Conservation (phyloP, 306 rosid species). For the Prunus armeniaca region DNA sequence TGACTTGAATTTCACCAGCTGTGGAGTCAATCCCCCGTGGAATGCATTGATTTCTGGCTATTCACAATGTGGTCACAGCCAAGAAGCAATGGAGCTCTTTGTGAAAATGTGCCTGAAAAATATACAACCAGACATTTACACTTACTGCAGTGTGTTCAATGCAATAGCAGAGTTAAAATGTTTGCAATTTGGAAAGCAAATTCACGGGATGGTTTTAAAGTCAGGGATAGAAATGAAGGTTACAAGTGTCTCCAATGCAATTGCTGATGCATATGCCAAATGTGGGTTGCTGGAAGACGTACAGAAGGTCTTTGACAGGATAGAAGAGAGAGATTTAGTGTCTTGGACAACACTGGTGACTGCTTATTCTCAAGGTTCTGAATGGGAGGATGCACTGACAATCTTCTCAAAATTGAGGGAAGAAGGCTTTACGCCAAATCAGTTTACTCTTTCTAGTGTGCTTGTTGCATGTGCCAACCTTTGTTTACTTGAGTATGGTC, state of each 20-base stretch:
- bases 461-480: constrained; percentile 63
- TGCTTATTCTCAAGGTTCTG: constrained; percentile 60
- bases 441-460: constrained; percentile 61
- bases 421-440: constrained; percentile 55
- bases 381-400: constrained; percentile 57
- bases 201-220: constrained; percentile 56
- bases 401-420: constrained; percentile 59
- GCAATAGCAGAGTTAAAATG: constrained; percentile 55
- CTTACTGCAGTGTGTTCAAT: constrained; percentile 63
- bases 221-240: constrained; percentile 34
- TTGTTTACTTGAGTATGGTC: constrained; percentile 57
- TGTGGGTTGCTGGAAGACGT: constrained; percentile 53
- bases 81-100: constrained; percentile 56
- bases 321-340: constrained; percentile 68
- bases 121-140: constrained; percentile 47
- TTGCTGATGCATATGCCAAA: constrained; percentile 64
- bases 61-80: constrained; percentile 48
- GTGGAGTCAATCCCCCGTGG: constrained; percentile 59
- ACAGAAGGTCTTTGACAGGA: constrained; percentile 47
- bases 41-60: constrained; percentile 75
- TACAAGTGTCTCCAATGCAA: constrained; percentile 52
- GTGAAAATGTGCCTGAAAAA: constrained; percentile 48
- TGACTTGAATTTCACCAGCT: constrained; percentile 33
- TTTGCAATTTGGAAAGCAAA: constrained; percentile 27
- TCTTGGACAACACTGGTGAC: constrained; percentile 74